Conservation (phyloP, 129 eudicot species). For the Logfia minima region DNA sequence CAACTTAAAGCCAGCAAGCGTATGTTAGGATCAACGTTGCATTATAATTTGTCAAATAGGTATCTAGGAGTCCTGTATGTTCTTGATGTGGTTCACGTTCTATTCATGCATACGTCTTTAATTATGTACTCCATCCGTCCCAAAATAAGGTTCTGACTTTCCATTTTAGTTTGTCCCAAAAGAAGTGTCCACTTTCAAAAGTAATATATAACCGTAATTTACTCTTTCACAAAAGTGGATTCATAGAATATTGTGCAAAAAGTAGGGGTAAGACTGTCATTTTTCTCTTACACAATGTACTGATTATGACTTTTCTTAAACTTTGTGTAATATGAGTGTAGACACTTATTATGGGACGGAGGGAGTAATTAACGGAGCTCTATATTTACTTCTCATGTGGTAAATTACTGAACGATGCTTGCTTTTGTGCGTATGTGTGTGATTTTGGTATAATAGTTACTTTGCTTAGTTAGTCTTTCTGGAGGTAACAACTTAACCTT, state of each 20-base stretch:
- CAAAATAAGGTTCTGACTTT: too few species aligned
- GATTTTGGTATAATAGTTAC: slow-evolving; percentile 4
- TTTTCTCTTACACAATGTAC: too few species aligned
- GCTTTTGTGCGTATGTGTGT: neutral
- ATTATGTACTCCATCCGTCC: too few species aligned
- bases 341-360: too few species aligned
- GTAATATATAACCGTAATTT: too few species aligned
- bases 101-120: neutral
- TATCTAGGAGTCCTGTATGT: neutral
- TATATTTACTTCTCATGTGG: neutral
- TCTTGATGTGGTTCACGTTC: neutral
- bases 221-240: too few species aligned
- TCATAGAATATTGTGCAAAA: too few species aligned
- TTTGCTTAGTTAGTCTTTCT: neutral
- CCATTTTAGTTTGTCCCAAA: too few species aligned
- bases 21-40: neutral
- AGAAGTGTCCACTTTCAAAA: too few species aligned
- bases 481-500: slow-evolving; percentile 4
- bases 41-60: neutral
- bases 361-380: neutral
- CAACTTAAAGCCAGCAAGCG: neutral
- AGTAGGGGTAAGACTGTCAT: too few species aligned
- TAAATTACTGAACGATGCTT: neutral
- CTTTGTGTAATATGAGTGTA: too few species aligned
- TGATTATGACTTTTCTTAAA: too few species aligned